Percentiles rank a stretch among this genome's conserved stretches.
Conservation (phyloP, 2,329 filamentous ascomycete genomes). For the Sarocladium kiliense region DNA sequence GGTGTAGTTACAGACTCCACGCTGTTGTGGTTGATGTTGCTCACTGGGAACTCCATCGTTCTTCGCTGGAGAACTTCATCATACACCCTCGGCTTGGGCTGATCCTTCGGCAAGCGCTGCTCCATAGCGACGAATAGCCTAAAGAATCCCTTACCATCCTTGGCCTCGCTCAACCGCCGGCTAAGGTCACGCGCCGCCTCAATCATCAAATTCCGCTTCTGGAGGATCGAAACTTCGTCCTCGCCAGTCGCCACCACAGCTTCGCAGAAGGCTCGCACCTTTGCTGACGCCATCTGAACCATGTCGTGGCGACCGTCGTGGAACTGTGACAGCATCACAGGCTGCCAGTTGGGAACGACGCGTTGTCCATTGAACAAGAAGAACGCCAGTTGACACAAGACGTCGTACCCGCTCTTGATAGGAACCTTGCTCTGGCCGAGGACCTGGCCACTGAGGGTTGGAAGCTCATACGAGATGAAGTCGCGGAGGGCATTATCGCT, state of each 20-base stretch:
- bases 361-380: conserved; percentile 4
- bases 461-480: not conserved
- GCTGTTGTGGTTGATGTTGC: no score
- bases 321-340: conserved; percentile 9
- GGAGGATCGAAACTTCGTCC: no score
- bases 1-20: no score
- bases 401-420: not conserved
- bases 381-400: not conserved
- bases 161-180: no score
- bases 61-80: no score
- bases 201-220: no score
- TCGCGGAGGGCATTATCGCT: not conserved
- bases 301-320: conserved; percentile 10
- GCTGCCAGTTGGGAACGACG: conserved; percentile 6
- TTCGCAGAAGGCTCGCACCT: conserved; percentile 9
- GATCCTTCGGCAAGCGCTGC: no score
- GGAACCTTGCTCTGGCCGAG: not conserved
- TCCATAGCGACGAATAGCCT: no score
- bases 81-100: no score
- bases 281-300: conserved; percentile 8
- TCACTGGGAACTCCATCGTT: no score
- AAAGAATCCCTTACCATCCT: no score
- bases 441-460: not conserved
- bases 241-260: not conserved
- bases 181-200: no score